Conservation (phyloP, 1,284 basidiomycete species). For the Papiliotrema flavescens region DNA sequence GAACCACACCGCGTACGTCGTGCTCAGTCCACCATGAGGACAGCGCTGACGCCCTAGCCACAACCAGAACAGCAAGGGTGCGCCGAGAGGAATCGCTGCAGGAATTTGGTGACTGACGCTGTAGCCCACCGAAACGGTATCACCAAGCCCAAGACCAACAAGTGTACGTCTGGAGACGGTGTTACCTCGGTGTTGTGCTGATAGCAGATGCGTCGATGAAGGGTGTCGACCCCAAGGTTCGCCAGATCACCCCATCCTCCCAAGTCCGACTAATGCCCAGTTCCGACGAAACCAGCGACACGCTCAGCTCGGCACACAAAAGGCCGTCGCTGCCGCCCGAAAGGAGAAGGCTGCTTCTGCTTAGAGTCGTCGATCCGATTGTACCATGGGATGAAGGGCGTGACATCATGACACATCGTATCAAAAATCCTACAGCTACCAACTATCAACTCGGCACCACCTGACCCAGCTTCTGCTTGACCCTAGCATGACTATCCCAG, state of each 20-base stretch:
- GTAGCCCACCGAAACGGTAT: slow-evolving; percentile 90
- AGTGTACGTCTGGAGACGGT: slow-evolving; percentile 42
- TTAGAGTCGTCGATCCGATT: slow-evolving; percentile 10
- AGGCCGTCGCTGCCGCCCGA: slow-evolving; percentile 41
- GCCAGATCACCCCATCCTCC: slow-evolving; percentile 4
- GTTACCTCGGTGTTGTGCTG: background rate
- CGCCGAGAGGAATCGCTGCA: slow-evolving; percentile 11
- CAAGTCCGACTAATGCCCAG: slow-evolving; percentile 17
- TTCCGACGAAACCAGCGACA: slow-evolving; percentile 52
- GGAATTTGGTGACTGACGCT: background rate
- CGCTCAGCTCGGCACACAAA: slow-evolving; percentile 49
- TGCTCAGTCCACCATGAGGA: background rate
- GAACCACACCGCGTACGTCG: slow-evolving; percentile 54
- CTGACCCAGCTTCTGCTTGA: slow-evolving; percentile 30
- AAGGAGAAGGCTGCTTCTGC: slow-evolving; percentile 28
- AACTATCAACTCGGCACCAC: background rate
- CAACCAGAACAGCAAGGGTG: slow-evolving; percentile 68
- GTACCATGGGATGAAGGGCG: slow-evolving; percentile 10
- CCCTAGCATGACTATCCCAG: slow-evolving; percentile 40
- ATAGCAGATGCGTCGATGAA: slow-evolving; percentile 66
- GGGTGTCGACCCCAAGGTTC: slow-evolving; percentile 63
- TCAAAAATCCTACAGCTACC: background rate
- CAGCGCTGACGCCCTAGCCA: slow-evolving; percentile 57
- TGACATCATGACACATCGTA: background rate
- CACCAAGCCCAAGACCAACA: slow-evolving; percentile 70